Evolutionary conservation across 768 basidiomycete genomes (phyloP).

Genomic region (Mycena pura): DNA sequence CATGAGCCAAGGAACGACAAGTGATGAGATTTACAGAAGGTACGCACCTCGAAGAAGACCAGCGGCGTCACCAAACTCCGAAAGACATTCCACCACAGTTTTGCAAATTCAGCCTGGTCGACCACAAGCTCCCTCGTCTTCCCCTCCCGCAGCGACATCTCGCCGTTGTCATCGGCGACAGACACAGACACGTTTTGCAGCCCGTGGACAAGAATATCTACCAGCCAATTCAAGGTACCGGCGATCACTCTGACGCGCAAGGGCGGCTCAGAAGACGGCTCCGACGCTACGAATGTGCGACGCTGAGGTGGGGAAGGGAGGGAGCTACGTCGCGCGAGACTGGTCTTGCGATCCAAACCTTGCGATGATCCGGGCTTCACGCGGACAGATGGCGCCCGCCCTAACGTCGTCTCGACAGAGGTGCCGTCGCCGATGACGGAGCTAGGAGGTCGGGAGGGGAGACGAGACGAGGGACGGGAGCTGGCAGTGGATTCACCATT

Average conservation of each 20-base stretch:
- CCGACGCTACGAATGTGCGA: slow-evolving; percentile 61
- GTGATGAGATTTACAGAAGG: neutral
- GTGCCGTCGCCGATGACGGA: slow-evolving; percentile 55
- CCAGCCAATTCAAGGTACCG: slow-evolving; percentile 76
- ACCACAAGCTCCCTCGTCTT: slow-evolving; percentile 76
- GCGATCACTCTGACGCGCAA: slow-evolving; percentile 80
- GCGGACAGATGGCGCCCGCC: slow-evolving; percentile 76
- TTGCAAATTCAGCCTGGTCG: slow-evolving; percentile 75
- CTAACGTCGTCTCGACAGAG: slow-evolving; percentile 53
- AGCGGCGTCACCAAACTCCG: slow-evolving; percentile 82
- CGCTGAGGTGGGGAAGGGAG: slow-evolving; percentile 77
- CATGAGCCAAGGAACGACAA: slow-evolving; percentile 7
- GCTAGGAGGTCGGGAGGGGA: slow-evolving; percentile 76
- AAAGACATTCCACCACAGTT: slow-evolving; percentile 85
- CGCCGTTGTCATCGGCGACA: slow-evolving; percentile 86
- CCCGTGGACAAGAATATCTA: slow-evolving; percentile 79
- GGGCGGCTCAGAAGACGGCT: slow-evolving; percentile 72
- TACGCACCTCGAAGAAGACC: slow-evolving; percentile 82
- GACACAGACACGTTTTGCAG: slow-evolving; percentile 79
- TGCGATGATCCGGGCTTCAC: slow-evolving; percentile 76
- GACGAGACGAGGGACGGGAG: slow-evolving; percentile 65
- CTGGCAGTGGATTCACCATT: slow-evolving; percentile 49
- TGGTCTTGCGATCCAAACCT: slow-evolving; percentile 77
- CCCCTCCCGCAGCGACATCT: slow-evolving; percentile 77
- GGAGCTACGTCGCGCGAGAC: slow-evolving; percentile 76